Base-by-base conservation (phyloP, 2,329 filamentous ascomycete genomes). In the Tolypocladium album region DNA sequence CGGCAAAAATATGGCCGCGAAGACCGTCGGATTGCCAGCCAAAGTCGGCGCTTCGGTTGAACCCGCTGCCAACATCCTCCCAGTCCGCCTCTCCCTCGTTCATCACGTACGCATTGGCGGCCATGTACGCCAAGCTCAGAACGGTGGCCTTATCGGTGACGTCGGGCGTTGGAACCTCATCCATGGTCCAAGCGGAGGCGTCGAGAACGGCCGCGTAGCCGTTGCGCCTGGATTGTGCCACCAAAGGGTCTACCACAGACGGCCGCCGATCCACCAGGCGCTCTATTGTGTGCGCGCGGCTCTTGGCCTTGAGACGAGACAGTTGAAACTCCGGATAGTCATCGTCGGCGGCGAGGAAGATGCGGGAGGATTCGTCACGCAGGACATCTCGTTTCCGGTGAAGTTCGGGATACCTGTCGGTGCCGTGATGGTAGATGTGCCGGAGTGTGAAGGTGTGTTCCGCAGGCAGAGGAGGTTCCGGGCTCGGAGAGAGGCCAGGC, bases 381-480 rank as follows among this genome's bases (percentile, higher is more conserved):
- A 71, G 63, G 39, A 97, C 78, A 72, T 97, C 91, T 62, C 88
- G 80, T 66, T 85, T 87, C 61, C 88, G 82, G 72, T 97, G 90
- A 20, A 97, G 82, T 6, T 81, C 75, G 3, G 92, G 92, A 66
- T 96, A 84, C 66, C 82, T 78, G 72, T 93, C 83, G 47, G 90
- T 89, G 61, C 93, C 93, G 75, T 96, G 92, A 72, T 97, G 92
- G 75, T 90, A 94, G 68, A 97, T 87, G 74, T 99, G 93, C 67
- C 91, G 87, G 60, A 99, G 83, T 8, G 82, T 86, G 77, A 88
- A 87, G 42, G 76, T 75, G 66, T 87, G 84, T 11, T 85, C 79
- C 24, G 78, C 77, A 13, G 82, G 77, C 13, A 68, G 70, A 27
- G 78, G 79, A 6, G 76, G 68, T 60, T 81, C 77, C 58, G 67